Base-by-base conservation (phyloP, 2,329 filamentous ascomycete genomes). In the Cytospora leucostoma region DNA sequence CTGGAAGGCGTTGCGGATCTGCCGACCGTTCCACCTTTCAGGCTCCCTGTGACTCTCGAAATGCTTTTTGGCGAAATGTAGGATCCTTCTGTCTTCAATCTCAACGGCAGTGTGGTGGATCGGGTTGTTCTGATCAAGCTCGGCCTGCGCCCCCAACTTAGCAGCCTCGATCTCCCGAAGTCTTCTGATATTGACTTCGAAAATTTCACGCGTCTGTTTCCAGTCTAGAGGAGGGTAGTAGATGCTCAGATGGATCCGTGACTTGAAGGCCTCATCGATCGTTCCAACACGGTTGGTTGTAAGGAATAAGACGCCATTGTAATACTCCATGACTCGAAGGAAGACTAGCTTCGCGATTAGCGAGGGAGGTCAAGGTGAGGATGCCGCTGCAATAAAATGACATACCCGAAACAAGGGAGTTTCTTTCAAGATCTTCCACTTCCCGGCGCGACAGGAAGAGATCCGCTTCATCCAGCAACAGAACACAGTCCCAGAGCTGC, bases 201-300 rank as follows among this genome's bases (percentile, higher is more conserved):
- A 76, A 19, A 76, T 69, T 38, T 71, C 66, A 1, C 66, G 33
- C 0, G 71, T 71, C 21, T 70, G 59, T 0, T 65, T 11, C 33
- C 65, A 47, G 33, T 69, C 60, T 5, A 75, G 68, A 1, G 52
- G 57, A 11, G 68, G 72, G 61, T 77, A 79, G 54, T 72, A 75
- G 0, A 78, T 68, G 13, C 67, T 72, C 8, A 76, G 64, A 54
- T 79, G 75, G 33, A 80, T 73, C 0, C 77, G 71, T 0, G 77
- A 78, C 44, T 71, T 71, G 67, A 79, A 79, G 1, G 78, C 78
- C 55, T 79, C 77, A 63, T 82, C 79, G n/a, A 82, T 74, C 7
- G 70, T 69, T 1, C 77, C 77, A 1, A 80, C 75, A 1, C 78
- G 74, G 68, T 81, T 82, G 8, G 79, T 81, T 0, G 79, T 82